phyloP scores from a whole-genome alignment of 306 rosid genomes.

The Ceratonia siliqua region DNA sequence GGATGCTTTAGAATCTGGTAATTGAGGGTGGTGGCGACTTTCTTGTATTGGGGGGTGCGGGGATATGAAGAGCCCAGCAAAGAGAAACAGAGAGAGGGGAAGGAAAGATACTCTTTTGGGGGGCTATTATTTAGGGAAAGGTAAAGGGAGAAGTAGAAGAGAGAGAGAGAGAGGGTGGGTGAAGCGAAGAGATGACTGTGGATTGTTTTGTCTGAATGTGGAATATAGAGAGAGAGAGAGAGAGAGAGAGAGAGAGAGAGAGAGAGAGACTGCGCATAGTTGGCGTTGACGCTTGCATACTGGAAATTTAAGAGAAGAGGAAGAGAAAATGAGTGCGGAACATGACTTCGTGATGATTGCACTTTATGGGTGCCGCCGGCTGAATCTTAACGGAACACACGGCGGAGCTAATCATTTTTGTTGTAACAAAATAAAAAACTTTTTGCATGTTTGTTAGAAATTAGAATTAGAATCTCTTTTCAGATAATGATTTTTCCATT shows the following conservation, averaged over 20 bases:
- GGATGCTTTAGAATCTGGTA: background rate
- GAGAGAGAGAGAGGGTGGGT: background rate
- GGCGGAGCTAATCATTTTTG: background rate
- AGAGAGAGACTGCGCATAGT: background rate
- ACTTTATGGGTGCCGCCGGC: background rate
- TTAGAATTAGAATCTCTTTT: background rate
- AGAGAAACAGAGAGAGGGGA: background rate
- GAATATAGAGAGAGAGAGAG: background rate
- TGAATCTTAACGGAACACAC: background rate
- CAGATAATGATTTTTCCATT: too few species aligned
- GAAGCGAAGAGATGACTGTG: background rate
- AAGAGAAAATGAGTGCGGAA: background rate
- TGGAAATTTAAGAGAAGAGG: background rate
- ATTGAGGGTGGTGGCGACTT: background rate
- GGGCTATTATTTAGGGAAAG: background rate
- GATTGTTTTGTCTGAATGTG: background rate
- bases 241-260: background rate
- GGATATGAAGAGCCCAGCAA: background rate
- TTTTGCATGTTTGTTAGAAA: too few species aligned
- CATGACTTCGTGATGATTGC: background rate
- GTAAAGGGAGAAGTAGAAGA: background rate
- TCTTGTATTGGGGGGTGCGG: background rate
- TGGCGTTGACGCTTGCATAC: background rate
- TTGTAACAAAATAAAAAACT: too few species aligned
- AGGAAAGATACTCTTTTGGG: background rate